A percentile compares a stretch with the other conserved stretches of the same genome.
These are phyloP conservation scores for Aspergillus kassunensis DNA, from an alignment of 495 filamentous ascomycete species.

Conservation along the genomic window DNA sequence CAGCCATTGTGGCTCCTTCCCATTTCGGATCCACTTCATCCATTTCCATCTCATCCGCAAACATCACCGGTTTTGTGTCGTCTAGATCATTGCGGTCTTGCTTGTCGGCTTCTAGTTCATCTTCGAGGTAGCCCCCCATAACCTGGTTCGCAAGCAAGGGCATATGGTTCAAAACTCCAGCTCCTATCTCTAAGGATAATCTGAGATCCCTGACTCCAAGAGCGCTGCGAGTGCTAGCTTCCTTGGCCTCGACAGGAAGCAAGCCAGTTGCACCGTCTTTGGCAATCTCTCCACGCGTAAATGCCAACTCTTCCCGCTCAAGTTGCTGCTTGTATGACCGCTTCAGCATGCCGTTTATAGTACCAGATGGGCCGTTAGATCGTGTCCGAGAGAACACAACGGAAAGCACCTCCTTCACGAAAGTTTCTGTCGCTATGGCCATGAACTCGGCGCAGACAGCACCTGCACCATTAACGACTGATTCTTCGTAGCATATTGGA, in stretches of 20 bases:
- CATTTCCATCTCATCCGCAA: constrained; percentile 57
- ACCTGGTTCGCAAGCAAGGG: constrained; percentile 68
- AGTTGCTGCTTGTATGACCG: constrained; percentile 70
- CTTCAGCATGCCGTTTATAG: constrained; percentile 70
- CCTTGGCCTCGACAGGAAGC: constrained; percentile 71
- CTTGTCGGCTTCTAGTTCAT: constrained; percentile 61
- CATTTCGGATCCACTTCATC: constrained; percentile 65
- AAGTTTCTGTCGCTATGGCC: constrained; percentile 86
- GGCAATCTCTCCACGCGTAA: constrained; percentile 62
- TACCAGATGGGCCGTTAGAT: constrained; percentile 70
- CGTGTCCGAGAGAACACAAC: constrained; percentile 74
- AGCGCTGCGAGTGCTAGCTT: constrained; percentile 59
- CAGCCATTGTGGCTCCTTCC: constrained; percentile 64
- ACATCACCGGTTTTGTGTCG: constrained; percentile 33
- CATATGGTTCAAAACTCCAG: constrained; percentile 71
- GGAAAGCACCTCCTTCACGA: constrained; percentile 82
- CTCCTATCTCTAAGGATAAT: constrained; percentile 68
- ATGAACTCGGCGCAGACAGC: constrained; percentile 77
- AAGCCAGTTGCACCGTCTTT: constrained; percentile 60
- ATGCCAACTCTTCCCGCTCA: constrained; percentile 66
- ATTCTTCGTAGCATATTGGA: constrained; percentile 91
- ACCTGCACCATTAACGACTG: constrained; percentile 68
- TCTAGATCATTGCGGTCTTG: constrained; percentile 45
- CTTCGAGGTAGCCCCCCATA: constrained; percentile 68
- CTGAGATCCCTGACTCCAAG: constrained; percentile 77